Evolutionary conservation across 2,329 filamentous ascomycete species (phyloP).

Genomic region (Ceratocystis destructans): DNA sequence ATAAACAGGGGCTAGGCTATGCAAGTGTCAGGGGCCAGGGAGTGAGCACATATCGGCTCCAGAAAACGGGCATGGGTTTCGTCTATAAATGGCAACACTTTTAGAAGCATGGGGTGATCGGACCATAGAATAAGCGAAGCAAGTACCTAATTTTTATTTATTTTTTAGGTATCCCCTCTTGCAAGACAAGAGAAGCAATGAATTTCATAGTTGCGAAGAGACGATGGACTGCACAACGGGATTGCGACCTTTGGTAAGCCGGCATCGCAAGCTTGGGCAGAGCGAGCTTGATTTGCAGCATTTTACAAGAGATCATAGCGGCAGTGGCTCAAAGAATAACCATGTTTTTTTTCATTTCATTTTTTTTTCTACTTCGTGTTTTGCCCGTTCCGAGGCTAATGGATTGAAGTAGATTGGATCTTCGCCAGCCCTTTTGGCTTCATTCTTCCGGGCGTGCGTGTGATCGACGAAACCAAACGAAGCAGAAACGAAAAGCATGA

Average conservation of each 20-base stretch:
- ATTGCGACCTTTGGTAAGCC: too few relatives aligned
- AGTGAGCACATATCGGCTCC: neutral
- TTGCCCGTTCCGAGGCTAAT: too few relatives aligned
- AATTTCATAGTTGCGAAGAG: too few relatives aligned
- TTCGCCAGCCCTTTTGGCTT: too few relatives aligned
- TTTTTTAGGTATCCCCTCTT: neutral
- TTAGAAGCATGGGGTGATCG: neutral
- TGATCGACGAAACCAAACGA: neutral
- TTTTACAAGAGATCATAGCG: too few relatives aligned
- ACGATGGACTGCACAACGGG: neutral
- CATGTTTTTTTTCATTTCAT: neutral
- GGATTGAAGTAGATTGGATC: too few relatives aligned
- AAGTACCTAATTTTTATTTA: neutral
- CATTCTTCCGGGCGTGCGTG: too few relatives aligned
- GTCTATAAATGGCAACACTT: neutral
- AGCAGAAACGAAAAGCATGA: neutral
- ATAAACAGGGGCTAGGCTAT: neutral
- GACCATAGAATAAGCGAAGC: neutral
- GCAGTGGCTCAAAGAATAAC: too few relatives aligned
- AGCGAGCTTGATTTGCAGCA: too few relatives aligned
- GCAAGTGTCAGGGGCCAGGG: neutral
- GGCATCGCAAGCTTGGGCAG: too few relatives aligned
- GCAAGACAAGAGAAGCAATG: neutral
- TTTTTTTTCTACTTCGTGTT: too few relatives aligned
- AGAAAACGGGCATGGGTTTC: neutral